Base-by-base conservation (phyloP, 2,329 filamentous ascomycete species). In the Fusarium sublunatum region DNA sequence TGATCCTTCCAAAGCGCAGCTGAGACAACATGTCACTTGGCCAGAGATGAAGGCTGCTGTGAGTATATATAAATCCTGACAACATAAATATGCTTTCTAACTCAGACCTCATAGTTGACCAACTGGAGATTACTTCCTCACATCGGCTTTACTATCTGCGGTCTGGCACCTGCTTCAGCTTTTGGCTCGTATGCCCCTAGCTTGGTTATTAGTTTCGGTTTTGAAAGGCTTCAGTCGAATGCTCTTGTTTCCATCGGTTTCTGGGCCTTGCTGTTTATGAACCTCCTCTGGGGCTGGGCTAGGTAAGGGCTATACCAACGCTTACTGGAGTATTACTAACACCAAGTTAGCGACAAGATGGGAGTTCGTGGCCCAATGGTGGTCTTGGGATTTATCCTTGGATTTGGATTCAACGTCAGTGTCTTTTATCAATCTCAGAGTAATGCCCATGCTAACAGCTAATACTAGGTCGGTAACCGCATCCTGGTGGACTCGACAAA, bases 61-160 rank as follows among this genome's bases (percentile, higher is more conserved):
- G 54, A 31, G 74, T 53, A 12, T 67, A 5, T 26, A 7, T 8
- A n/a, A 2, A 6, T 7, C 36, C 19, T 3, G 2, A 19, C 2
- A 19, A 19, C 19, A 19, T 19, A 12, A 4, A 35, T 9, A 35
- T 10, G 32, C 2, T 35, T 35, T 6, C 7, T 25, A 13, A 7
- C 25, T 50, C 11, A 57, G 28, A 19, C 19, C 22, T 1, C 3
- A 24, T 11, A 76, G 70, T 61, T 77, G 19, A 75, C 73, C 9
- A 76, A 77, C 66, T 76, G 74, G 74, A 68, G 64, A 13, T 64
- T 77, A 3, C 47, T 76, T 5, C 70, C 74, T 9, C 75, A 77
- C 45, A 43, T 77, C 26, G 45, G 40, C 15, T 64, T 73, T 25
- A 76, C 73, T 2, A 68, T 76, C 32, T 35, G 51, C 7, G 70